Evolutionary conservation across 2,329 filamentous ascomycete genomes (phyloP), one percentile per base, ranked within the genome.

Genomic region (Westerdykella ornata): DNA sequence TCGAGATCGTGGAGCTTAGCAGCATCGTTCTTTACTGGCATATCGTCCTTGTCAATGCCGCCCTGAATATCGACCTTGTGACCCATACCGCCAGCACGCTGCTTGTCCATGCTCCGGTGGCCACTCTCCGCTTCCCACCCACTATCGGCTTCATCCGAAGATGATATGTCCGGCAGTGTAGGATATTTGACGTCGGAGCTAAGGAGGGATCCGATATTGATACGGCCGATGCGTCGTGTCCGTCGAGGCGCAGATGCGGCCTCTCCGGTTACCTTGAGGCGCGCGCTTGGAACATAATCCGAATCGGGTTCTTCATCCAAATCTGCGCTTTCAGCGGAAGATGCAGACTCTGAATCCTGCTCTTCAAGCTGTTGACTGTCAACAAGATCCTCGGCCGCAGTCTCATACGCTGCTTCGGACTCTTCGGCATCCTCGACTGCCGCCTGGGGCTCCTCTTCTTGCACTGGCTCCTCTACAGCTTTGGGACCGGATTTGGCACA

Each of bases 401-500:
- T 62, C 39, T 68, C 60, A 14, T 68, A 67, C 7, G 52, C 57
- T 5, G 54, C 41, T 13, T 31, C 46, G 5, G 52, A 52, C 13
- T 60, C 60, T n/a, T 60, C 54, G 2, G 49, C 49, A 14, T 46
- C 47, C 3, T 44, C 49, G 18, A 61, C 50, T 2, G 49, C 49
- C n/a, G 45, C 48, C 3, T 44, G 49, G 19, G 62, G 49, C 2
- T 51, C 47, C 8, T 35, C 41, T 12, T 39, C 45, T 34, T 51
- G 51, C 28, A 39, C 39, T 17, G 38, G 37, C 3, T 35, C 42
- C 13, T 44, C 42, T 17, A 34, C 41, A 15, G 41, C 40, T 14
- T 48, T 49, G 17, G 46, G 44, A 2, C 41, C 13, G 28, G 54
- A 51, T 14, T 32, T 28, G 16, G 37, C 26, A 9, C 29, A 5